These are phyloP conservation scores for Xylariaceae sp. DNA, from an alignment of 2,329 filamentous ascomycete species.

Conservation along the genomic window DNA sequence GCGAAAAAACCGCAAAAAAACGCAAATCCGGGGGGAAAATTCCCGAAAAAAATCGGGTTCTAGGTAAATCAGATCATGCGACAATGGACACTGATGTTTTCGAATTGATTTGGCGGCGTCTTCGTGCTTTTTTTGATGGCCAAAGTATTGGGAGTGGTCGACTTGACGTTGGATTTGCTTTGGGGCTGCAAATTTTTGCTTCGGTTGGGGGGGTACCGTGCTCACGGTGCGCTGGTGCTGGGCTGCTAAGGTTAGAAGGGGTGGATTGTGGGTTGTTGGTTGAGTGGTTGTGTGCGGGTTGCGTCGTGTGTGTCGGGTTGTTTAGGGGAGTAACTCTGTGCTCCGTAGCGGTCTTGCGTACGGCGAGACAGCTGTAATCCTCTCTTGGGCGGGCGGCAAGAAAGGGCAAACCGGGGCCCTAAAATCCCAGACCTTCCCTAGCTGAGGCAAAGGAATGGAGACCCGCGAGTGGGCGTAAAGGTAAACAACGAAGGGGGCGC, in stretches of 20 bases:
- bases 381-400: neutral
- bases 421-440: neutral
- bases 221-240: neutral
- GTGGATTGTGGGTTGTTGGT: conserved; percentile 10
- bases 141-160: conserved; percentile 40
- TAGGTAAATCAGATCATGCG: conserved; percentile 55
- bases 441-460: neutral
- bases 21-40: conserved; percentile 42
- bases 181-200: conserved; percentile 50
- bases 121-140: conserved; percentile 52
- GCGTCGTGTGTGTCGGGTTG: neutral
- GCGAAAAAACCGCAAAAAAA: neutral
- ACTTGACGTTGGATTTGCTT: conserved; percentile 54
- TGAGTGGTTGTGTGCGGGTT: conserved; percentile 14
- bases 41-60: conserved; percentile 59
- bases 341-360: neutral
- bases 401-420: neutral
- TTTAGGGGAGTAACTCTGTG: no score
- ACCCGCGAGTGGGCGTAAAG: neutral
- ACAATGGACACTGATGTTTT: conserved; percentile 48
- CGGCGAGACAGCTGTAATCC: neutral
- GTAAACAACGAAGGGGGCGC: neutral
- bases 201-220: conserved; percentile 8
- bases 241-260: no score
- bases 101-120: conserved; percentile 48